A percentile compares a stretch with the other conserved stretches of the same genome.
Evolutionary conservation across 2,329 filamentous ascomycete species (phyloP).

Genomic region (Microcyclosporella mali): DNA sequence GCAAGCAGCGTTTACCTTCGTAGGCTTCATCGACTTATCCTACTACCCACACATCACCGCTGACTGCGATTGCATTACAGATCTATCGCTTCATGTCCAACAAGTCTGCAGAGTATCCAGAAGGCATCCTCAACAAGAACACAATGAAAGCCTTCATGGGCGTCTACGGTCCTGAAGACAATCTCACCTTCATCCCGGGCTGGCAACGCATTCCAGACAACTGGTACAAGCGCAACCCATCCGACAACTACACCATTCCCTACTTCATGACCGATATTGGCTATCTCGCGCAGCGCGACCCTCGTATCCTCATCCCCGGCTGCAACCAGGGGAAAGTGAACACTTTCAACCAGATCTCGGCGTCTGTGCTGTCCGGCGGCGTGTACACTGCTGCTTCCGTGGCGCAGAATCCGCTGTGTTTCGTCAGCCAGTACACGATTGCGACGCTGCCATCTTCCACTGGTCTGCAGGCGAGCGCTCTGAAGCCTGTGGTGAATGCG

Average conservation of each 20-base stretch:
- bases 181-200: background rate
- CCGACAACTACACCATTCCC: constrained; percentile 26
- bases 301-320: constrained; percentile 22
- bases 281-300: constrained; percentile 9
- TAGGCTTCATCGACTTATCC: background rate
- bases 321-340: constrained; percentile 29
- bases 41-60: too few species aligned
- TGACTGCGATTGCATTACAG: background rate
- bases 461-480: background rate
- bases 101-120: constrained; percentile 29
- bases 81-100: constrained; percentile 31
- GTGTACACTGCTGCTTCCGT: constrained; percentile 1
- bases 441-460: background rate
- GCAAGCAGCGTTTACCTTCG: constrained; percentile 5
- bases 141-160: constrained; percentile 33
- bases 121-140: constrained; percentile 27
- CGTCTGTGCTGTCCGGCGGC: constrained; percentile 5
- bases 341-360: constrained; percentile 25
- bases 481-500: constrained; percentile 1
- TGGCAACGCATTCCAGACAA: constrained; percentile 1
- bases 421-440: background rate
- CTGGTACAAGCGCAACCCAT: constrained; percentile 20
- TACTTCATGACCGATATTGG: constrained; percentile 14
- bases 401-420: background rate
- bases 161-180: constrained; percentile 20